Evolutionary conservation across 306 rosid species (phyloP), one percentile per base, ranked within the genome.

Genomic region (Prunus salicina): DNA sequence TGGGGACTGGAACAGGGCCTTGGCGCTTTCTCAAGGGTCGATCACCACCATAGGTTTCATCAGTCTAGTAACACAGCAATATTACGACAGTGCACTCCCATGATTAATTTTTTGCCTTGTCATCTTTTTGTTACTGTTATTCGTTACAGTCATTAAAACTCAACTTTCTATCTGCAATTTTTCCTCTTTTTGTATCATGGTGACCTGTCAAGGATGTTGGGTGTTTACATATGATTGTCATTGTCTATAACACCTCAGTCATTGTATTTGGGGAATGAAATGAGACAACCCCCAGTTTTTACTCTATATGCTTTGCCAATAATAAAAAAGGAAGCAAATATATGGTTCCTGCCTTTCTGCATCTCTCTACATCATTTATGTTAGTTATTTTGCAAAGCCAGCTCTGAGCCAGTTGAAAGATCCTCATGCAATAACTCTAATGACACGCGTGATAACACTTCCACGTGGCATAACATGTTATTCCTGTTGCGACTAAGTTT

Each of bases 1-100:
- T 95, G 96, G 96, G 96, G 65, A 92, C 97, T 3, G 96, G 89
- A 70, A 91, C 99, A 1, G 99, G 99, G 84, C 99, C 99, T 9
- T 95, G 99, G 96, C 86, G 87, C 34, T 88, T 90, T 80, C 91
- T 92, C 1, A 90, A 87, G 77, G 49, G 78, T 11, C 71, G 67
- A 2, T 78, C 77, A 4, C 15, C 77, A 72, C 60, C 81, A 49
- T 76, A 77, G 75, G 9, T 30, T 22, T 38, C 16, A 20, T 28
- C 43, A 7, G 5, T 64, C 70, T 12, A 74, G 28, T 7, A 3
- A 46, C 18, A 16, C 49, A 18, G 45, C 60, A 60, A 25, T 57
- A 32, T 14, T 72, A 12, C 32, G 50, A 0, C 50, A 32, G n/a
- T 32, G 32, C 8, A 55, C 24, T 6, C 3, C 34, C 65, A 56